Evolutionary conservation across 73 alveolate genomes (phyloP), one percentile per base, ranked within the genome.

Genomic region (Tetrahymena elliotti): DNA sequence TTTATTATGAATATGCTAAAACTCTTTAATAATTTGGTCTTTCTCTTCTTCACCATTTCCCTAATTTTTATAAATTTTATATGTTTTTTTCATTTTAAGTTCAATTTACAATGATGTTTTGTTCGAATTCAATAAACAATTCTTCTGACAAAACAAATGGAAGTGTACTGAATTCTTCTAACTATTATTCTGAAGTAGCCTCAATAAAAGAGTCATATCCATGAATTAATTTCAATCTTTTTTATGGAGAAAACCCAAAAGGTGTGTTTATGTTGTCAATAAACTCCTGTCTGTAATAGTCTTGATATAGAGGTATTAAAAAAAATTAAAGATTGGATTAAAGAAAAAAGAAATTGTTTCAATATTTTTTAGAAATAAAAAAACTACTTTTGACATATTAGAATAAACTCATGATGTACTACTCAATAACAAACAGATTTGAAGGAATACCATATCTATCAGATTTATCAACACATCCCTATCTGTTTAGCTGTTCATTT

Each of bases 1-100:
- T 83, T 97, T 97, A 37, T 97, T 97, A 53, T 97, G 98, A 36
- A 97, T 97, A 47, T 96, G 98, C 33, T 92, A 94, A 41, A 95
- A 38, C 38, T 96, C 98, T 27, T 96, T 83, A 84, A 94, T 47
- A 36, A 68, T 68, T n/a, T 68, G n/a, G n/a, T 68, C 88, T 68
- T 68, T 68, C 34, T 68, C 88, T 68, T 68, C 88, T 18, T 68
- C 88, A 22, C 88, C 88, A 68, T 68, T 68, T 68, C 88, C 88
- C 88, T 68, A 68, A 22, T 68, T 27, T 68, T 31, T 22, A 18
- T 68, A 68, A 27, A 7, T 68, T 68, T 7, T 24, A 8, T 10
- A 18, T 24, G 2, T 68, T 27, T 6, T 18, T 24, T 2, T 27
- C 1, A 15, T 27, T 68, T 68, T 27, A 12, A 68, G 2, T 2